Conservation (phyloP, 2,329 filamentous ascomycete species). For the Neonectria ditissima region DNA sequence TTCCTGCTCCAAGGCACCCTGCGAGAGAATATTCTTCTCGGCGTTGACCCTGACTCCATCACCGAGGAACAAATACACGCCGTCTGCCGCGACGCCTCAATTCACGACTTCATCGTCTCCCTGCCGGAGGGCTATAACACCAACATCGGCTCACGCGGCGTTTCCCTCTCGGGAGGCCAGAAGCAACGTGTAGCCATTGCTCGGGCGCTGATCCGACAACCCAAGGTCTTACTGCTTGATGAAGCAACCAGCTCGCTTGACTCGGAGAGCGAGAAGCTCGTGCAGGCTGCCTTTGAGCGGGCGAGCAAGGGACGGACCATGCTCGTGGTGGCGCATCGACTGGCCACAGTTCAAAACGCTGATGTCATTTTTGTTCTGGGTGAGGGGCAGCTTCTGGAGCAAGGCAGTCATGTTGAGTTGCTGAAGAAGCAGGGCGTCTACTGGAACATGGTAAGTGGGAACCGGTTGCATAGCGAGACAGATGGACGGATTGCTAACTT, state of each 20-base stretch:
- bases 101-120: conserved; percentile 77
- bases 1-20: conserved; percentile 62
- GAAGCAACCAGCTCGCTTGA: conserved; percentile 80
- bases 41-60: conserved; percentile 66
- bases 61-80: conserved; percentile 64
- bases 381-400: conserved; percentile 67
- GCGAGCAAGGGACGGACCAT: conserved; percentile 72
- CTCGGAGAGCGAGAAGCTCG: conserved; percentile 70
- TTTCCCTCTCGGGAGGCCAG: conserved; percentile 77
- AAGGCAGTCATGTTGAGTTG: conserved; percentile 65
- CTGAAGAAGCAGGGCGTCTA: conserved; percentile 65
- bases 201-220: conserved; percentile 74
- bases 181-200: conserved; percentile 79
- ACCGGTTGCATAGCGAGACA: neutral
- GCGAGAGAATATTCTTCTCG: conserved; percentile 76
- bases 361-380: conserved; percentile 85
- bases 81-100: conserved; percentile 71
- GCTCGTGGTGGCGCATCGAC: conserved; percentile 80
- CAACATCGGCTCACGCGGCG: conserved; percentile 73
- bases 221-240: conserved; percentile 75
- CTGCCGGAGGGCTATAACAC: conserved; percentile 77
- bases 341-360: conserved; percentile 82
- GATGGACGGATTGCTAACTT: conserved; percentile 36
- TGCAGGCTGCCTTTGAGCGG: conserved; percentile 75
- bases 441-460: conserved; percentile 66